Percentiles rank a stretch among this genome's conserved stretches.
Conservation (phyloP, 768 basidiomycete genomes). For the Leccinellum rugosiceps region DNA sequence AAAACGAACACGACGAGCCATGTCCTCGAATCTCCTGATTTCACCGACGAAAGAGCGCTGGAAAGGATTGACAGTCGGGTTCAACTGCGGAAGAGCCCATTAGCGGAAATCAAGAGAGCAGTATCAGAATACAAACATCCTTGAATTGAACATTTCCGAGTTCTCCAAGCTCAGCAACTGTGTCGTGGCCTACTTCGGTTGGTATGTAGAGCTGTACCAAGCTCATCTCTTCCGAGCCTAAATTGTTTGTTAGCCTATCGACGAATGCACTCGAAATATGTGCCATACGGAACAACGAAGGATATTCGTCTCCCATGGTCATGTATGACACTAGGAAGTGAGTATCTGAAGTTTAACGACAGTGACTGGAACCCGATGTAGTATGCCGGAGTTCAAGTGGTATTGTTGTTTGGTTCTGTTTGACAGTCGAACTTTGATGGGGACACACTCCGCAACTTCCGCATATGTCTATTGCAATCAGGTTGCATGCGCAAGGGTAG, state of each 20-base stretch:
- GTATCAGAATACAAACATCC: slow-evolving; percentile 60
- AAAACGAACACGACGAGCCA: slow-evolving; percentile 91
- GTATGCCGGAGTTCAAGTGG: neutral
- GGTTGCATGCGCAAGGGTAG: neutral
- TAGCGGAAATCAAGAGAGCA: neutral
- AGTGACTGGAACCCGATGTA: neutral
- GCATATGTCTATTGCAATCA: neutral
- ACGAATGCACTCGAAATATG: neutral
- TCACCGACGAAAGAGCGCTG: slow-evolving; percentile 98
- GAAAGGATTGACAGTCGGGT: slow-evolving; percentile 93
- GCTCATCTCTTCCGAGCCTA: slow-evolving; percentile 98
- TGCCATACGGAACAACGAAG: slow-evolving; percentile 72
- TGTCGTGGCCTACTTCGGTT: slow-evolving; percentile 95
- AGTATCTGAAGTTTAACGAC: neutral
- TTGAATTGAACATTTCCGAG: slow-evolving; percentile 96
- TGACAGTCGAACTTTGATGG: slow-evolving; percentile 3
- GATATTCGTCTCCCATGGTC: slow-evolving; percentile 74
- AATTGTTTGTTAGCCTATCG: slow-evolving; percentile 8
- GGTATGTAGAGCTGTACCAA: slow-evolving; percentile 96
- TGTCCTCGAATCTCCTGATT: slow-evolving; percentile 92
- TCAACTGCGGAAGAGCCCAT: slow-evolving; percentile 54
- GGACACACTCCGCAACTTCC: neutral
- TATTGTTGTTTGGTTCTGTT: slow-evolving; percentile 22
- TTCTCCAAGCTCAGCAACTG: slow-evolving; percentile 92
- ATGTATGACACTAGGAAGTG: neutral